phyloP scores from a whole-genome alignment of 805 yeast species.

The Zygoascus biomembranicola region DNA sequence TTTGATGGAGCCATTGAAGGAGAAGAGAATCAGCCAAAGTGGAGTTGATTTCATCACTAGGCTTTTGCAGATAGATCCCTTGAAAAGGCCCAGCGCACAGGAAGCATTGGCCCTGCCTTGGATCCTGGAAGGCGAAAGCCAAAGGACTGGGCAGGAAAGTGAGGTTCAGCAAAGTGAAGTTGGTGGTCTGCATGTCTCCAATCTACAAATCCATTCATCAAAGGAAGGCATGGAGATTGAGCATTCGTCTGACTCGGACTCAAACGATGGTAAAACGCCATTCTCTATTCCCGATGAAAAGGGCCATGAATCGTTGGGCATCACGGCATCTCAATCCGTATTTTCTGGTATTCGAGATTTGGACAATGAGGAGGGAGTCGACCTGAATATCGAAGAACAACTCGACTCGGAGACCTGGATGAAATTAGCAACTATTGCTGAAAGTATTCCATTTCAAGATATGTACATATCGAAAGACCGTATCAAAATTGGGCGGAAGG shows the following conservation, averaged over 20 bases:
- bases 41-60: slow-evolving; percentile 67
- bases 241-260: neutral
- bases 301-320: neutral
- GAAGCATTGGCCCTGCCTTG: slow-evolving; percentile 77
- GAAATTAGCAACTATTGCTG: slow-evolving; percentile 44
- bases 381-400: slow-evolving; percentile 13
- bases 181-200: slow-evolving; percentile 1
- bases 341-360: slow-evolving; percentile 18
- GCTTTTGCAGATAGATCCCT: slow-evolving; percentile 71
- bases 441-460: slow-evolving; percentile 39
- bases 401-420: slow-evolving; percentile 48
- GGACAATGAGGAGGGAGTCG: slow-evolving; percentile 12
- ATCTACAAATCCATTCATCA: neutral
- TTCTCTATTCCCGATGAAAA: neutral
- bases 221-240: neutral
- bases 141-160: neutral
- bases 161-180: slow-evolving; percentile 1
- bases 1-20: slow-evolving; percentile 44
- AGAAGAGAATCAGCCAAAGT: slow-evolving; percentile 53
- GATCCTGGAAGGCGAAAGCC: slow-evolving; percentile 36
- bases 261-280: neutral
- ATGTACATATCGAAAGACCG: slow-evolving; percentile 59
- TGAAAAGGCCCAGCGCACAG: slow-evolving; percentile 60
- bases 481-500: slow-evolving; percentile 67
- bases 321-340: neutral